Percentiles rank a stretch among this genome's conserved stretches.
phyloP scores from a whole-genome alignment of 306 rosid genomes.

The Heteromeles arbutifolia region DNA sequence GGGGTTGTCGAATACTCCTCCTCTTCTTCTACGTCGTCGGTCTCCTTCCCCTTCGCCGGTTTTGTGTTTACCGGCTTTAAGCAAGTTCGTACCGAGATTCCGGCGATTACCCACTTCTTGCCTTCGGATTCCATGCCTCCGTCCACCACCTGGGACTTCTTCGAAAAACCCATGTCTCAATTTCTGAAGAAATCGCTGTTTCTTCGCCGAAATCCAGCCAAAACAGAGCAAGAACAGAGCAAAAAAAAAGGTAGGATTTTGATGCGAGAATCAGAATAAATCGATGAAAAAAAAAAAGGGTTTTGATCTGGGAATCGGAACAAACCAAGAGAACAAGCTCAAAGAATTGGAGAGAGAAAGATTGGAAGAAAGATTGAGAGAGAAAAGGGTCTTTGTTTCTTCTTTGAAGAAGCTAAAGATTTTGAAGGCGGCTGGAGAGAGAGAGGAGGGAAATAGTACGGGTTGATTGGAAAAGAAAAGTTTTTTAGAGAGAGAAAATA shows the following conservation, averaged over 20 bases:
- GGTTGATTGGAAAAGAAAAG: constrained; percentile 29
- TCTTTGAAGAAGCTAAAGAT: neutral
- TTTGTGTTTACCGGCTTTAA: constrained; percentile 72
- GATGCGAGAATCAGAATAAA: constrained; percentile 2
- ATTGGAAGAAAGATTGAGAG: constrained; percentile 38
- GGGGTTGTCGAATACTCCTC: constrained; percentile 64
- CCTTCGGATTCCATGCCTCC: constrained; percentile 55
- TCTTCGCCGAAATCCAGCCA: neutral
- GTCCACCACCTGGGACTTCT: constrained; percentile 53
- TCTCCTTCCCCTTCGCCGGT: constrained; percentile 20
- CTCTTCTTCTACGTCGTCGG: constrained; percentile 30
- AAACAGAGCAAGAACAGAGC: constrained; percentile 4
- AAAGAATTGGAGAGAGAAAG: constrained; percentile 19
- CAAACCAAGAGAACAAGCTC: neutral
- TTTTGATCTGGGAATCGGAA: constrained; percentile 18
- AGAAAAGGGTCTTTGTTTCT: constrained; percentile 55
- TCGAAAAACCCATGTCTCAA: constrained; percentile 68
- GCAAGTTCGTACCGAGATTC: constrained; percentile 46
- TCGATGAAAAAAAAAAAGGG: neutral
- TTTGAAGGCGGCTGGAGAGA: constrained; percentile 9
- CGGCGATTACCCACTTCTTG: constrained; percentile 75
- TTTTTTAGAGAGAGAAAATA: constrained; percentile 13
- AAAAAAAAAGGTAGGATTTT: constrained; percentile 16
- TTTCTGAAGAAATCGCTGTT: neutral
- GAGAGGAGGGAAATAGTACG: constrained; percentile 17